Percentiles rank a stretch among this genome's conserved stretches.
Conservation (phyloP, 225 moss, liverwort and hornwort genomes). For the Anthoceros angustus region DNA sequence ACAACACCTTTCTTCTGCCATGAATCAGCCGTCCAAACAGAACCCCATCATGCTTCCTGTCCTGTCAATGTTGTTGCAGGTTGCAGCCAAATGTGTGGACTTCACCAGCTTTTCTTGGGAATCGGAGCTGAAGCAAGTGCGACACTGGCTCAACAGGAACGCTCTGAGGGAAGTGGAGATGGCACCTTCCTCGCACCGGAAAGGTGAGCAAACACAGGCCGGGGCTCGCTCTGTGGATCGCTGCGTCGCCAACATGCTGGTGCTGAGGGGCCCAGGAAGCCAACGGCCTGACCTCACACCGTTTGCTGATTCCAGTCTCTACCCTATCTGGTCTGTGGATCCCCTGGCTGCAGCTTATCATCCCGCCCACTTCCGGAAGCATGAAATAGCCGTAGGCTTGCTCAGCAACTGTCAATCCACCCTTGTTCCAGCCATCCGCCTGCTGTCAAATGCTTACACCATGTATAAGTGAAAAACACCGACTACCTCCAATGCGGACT, state of each 20-base stretch:
- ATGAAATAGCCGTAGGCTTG: slow-evolving; percentile 50
- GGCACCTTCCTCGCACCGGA: slow-evolving; percentile 27
- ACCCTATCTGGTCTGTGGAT: slow-evolving; percentile 75
- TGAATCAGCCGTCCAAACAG: neutral
- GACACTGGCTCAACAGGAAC: slow-evolving; percentile 66
- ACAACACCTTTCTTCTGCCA: neutral
- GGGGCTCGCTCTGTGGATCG: slow-evolving; percentile 31
- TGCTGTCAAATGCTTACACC: slow-evolving; percentile 44
- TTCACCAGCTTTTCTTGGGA: slow-evolving; percentile 79
- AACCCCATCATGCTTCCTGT: neutral
- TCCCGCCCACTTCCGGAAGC: slow-evolving; percentile 36
- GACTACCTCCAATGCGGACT: no score
- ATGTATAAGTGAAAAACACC: no score
- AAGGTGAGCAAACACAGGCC: neutral
- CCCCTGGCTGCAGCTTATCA: slow-evolving; percentile 49
- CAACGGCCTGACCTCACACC: slow-evolving; percentile 38
- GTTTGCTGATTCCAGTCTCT: slow-evolving; percentile 60
- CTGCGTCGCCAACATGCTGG: slow-evolving; percentile 58
- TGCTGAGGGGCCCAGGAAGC: slow-evolving; percentile 56
- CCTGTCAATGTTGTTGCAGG: slow-evolving; percentile 27
- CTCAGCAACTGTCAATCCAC: slow-evolving; percentile 80
- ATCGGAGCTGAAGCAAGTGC: slow-evolving; percentile 55
- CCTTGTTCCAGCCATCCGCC: slow-evolving; percentile 42
- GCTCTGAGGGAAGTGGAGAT: slow-evolving; percentile 51
- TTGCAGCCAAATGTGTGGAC: slow-evolving; percentile 46